phyloP scores from a whole-genome alignment of 371 early-diverging fungal genomes.

The Apophysomyces trapeziformis region DNA sequence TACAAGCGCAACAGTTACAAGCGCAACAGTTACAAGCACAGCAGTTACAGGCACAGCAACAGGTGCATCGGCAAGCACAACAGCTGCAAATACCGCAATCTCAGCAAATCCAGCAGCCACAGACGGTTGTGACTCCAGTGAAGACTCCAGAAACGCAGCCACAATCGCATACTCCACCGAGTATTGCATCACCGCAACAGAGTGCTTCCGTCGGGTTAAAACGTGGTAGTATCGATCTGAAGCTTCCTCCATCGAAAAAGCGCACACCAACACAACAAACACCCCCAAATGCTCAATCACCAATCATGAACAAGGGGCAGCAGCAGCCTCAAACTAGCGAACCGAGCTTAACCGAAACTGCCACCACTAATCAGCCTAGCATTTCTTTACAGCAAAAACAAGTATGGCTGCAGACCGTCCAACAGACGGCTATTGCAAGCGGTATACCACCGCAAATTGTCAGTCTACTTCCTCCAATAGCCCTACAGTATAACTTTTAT shows the following conservation, averaged over 20 bases:
- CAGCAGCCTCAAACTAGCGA: slow-evolving; percentile 8
- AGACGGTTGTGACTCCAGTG: not conserved
- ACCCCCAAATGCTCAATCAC: slow-evolving; percentile 1
- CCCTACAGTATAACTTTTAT: slow-evolving; percentile 38
- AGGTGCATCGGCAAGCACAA: not conserved
- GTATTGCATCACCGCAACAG: not conserved
- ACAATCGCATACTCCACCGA: not conserved
- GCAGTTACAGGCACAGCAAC: slow-evolving; percentile 12
- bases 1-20: slow-evolving; percentile 27
- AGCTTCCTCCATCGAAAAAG: slow-evolving; percentile 44
- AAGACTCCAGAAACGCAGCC: not conserved
- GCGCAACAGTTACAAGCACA: slow-evolving; percentile 23
- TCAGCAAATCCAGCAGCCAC: not conserved
- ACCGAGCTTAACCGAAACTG: slow-evolving; percentile 12
- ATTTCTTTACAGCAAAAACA: slow-evolving; percentile 31
- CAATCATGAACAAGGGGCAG: slow-evolving; percentile 4
- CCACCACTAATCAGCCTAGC: slow-evolving; percentile 25
- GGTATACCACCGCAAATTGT: slow-evolving; percentile 43
- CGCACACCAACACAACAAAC: slow-evolving; percentile 19
- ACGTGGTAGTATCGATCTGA: slow-evolving; percentile 48
- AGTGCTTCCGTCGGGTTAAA: slow-evolving; percentile 13
- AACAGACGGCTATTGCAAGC: slow-evolving; percentile 36
- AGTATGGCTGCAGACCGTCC: slow-evolving; percentile 24
- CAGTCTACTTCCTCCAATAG: slow-evolving; percentile 33
- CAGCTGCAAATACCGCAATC: slow-evolving; percentile 3